These are phyloP conservation scores for Discostella stelligeroides DNA, from an alignment of 108 stramenopile species.

Conservation along the genomic window DNA sequence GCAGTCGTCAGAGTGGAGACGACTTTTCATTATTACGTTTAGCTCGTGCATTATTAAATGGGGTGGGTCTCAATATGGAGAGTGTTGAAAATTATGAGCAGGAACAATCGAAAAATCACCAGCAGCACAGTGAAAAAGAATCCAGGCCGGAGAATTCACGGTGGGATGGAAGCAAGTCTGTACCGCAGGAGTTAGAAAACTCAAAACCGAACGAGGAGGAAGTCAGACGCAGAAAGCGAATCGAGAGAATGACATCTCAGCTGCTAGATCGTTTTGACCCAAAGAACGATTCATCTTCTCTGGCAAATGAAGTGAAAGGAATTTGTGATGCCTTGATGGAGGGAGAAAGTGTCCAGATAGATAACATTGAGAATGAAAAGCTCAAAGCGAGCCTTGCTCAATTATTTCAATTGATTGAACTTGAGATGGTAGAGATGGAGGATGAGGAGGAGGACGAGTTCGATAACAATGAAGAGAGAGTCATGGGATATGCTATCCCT, in stretches of 20 bases:
- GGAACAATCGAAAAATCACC: constrained; percentile 18
- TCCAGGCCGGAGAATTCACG: constrained; percentile 1
- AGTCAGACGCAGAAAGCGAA: constrained; percentile 35
- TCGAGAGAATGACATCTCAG: constrained; percentile 53
- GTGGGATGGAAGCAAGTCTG: constrained; percentile 1
- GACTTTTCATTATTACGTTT: constrained; percentile 45
- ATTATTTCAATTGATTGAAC: constrained; percentile 65
- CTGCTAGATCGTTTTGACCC: constrained; percentile 54
- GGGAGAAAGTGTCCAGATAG: constrained; percentile 74
- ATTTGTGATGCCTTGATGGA: constrained; percentile 63
- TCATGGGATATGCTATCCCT: constrained; percentile 73
- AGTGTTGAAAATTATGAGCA: constrained; percentile 50
- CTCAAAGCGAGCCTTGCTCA: constrained; percentile 57
- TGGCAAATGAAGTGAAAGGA: constrained; percentile 60
- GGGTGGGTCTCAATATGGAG: constrained; percentile 67
- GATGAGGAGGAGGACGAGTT: constrained; percentile 59
- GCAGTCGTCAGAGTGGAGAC: constrained; percentile 25
- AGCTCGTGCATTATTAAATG: constrained; percentile 64
- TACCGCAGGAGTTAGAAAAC: constrained; percentile 2
- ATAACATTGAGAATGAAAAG: constrained; percentile 70
- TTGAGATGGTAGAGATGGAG: constrained; percentile 74
- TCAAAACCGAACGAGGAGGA: constrained; percentile 28
- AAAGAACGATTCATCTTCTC: constrained; percentile 33
- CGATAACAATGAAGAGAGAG: constrained; percentile 10
- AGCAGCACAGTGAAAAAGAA: constrained; percentile 10